Evolutionary conservation across 306 rosid genomes (phyloP).

Genomic region (Cucurbita moschata): DNA sequence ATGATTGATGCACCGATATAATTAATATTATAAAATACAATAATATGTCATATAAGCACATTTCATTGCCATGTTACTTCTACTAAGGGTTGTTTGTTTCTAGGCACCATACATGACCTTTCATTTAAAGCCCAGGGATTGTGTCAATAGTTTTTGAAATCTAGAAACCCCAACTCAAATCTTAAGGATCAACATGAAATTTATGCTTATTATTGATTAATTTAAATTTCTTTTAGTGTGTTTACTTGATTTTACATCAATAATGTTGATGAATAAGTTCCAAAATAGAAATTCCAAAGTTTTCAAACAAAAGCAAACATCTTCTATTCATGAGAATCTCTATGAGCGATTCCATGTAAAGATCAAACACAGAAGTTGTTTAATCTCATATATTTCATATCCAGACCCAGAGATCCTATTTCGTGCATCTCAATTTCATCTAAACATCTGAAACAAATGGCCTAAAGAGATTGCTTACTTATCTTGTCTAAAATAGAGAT

Average conservation of each 20-base stretch:
- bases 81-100: neutral
- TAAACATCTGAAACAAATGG: neutral
- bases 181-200: neutral
- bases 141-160: neutral
- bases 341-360: neutral
- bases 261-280: neutral
- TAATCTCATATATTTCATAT: neutral
- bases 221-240: neutral
- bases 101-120: neutral
- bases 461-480: neutral
- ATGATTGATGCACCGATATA: neutral
- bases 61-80: neutral
- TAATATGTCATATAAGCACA: neutral
- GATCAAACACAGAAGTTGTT: neutral
- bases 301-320: neutral
- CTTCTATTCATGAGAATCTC: neutral
- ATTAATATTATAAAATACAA: neutral
- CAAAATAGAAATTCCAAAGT: neutral
- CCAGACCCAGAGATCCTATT: neutral
- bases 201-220: neutral
- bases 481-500: neutral
- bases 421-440: neutral
- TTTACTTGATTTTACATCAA: neutral
- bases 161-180: neutral
- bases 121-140: neutral